phyloP scores from a whole-genome alignment of 805 yeast species.

The Ogataea ganodermae region DNA sequence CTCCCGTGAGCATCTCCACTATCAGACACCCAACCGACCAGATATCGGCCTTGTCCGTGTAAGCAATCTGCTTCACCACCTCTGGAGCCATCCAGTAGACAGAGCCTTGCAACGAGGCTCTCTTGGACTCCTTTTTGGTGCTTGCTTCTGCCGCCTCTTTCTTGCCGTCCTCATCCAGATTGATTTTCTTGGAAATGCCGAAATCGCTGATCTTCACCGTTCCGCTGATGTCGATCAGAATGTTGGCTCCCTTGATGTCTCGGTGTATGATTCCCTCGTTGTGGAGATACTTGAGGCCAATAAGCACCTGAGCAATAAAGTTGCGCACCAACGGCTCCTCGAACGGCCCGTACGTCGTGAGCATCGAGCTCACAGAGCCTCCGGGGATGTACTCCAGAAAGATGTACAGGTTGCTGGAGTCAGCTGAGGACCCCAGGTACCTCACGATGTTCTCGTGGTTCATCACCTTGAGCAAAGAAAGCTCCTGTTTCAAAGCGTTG shows the following conservation, averaged over 20 bases:
- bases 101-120: constrained; percentile 91
- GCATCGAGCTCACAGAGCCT: constrained; percentile 53
- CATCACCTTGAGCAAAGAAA: constrained; percentile 70
- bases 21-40: constrained; percentile 97
- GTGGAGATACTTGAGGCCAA: constrained; percentile 59
- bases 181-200: constrained; percentile 62
- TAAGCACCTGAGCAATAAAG: constrained; percentile 54
- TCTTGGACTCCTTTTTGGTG: constrained; percentile 47
- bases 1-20: constrained; percentile 94
- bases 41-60: constrained; percentile 90
- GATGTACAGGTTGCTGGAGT: constrained; percentile 70
- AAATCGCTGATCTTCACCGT: constrained; percentile 66
- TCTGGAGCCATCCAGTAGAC: constrained; percentile 99
- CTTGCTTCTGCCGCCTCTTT: constrained; percentile 33
- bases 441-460: constrained; percentile 93
- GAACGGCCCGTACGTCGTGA: constrained; percentile 59
- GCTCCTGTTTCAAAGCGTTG: constrained; percentile 81
- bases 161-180: constrained; percentile 27
- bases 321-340: constrained; percentile 60
- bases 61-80: constrained; percentile 89
- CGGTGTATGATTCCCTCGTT: constrained; percentile 60
- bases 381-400: constrained; percentile 57
- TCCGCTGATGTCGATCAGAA: constrained; percentile 58
- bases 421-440: constrained; percentile 85
- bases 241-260: constrained; percentile 67